Conservation (phyloP, 331 rosid genomes). For the Quercus tomentella region DNA sequence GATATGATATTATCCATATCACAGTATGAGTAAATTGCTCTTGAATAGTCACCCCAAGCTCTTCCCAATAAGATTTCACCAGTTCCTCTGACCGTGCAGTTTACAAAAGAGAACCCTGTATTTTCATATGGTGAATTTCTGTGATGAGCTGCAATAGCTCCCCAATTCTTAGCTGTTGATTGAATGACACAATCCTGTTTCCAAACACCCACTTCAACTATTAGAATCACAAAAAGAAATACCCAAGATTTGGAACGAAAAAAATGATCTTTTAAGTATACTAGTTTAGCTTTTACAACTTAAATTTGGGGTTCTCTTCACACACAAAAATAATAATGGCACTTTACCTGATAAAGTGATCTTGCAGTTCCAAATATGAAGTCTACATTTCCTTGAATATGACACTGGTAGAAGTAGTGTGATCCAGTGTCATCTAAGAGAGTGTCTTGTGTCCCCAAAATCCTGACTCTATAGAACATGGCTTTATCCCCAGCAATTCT, state of each 20-base stretch:
- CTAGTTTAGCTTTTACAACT: neutral
- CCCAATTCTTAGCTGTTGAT: constrained; percentile 50
- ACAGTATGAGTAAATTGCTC: constrained; percentile 67
- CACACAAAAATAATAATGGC: neutral
- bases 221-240: constrained; percentile 4
- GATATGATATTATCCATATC: constrained; percentile 48
- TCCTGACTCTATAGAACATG: constrained; percentile 57
- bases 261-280: neutral
- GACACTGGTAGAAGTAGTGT: constrained; percentile 62
- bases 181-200: constrained; percentile 59
- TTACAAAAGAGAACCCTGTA: constrained; percentile 77
- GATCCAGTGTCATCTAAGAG: constrained; percentile 73
- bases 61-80: constrained; percentile 69
- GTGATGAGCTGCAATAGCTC: constrained; percentile 95
- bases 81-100: constrained; percentile 58
- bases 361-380: constrained; percentile 74
- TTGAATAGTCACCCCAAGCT: constrained; percentile 89
- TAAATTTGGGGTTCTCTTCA: neutral
- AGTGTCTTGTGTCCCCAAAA: constrained; percentile 86
- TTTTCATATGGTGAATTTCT: constrained; percentile 43
- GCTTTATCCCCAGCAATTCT: constrained; percentile 76
- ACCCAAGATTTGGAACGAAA: neutral
- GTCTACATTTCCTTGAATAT: constrained; percentile 74
- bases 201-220: neutral
- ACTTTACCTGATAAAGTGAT: constrained; percentile 68